Conservation (phyloP, 306 rosid genomes). For the Cucurbita ficifolia region DNA sequence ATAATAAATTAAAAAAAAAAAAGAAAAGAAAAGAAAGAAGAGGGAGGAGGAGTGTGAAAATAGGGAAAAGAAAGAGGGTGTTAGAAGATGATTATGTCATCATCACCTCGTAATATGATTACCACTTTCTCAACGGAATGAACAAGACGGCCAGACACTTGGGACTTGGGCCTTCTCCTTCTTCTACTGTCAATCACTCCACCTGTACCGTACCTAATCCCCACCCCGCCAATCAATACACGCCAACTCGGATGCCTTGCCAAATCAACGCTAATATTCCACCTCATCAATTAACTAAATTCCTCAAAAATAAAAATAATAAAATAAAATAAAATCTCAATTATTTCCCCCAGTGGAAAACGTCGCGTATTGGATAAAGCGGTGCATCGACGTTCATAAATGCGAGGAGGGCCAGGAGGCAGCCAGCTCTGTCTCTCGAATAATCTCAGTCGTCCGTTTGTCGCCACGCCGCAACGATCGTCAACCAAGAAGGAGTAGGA, state of each 20-base stretch:
- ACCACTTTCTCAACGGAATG: not conserved
- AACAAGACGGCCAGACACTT: not conserved
- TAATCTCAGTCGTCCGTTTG: conserved; percentile 1
- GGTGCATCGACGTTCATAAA: not conserved
- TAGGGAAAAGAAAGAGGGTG: not conserved
- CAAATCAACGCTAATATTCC: not conserved
- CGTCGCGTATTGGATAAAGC: not conserved
- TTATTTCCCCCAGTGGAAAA: not conserved
- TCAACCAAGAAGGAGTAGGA: not conserved
- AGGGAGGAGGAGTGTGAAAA: not conserved
- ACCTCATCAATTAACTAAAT: not conserved
- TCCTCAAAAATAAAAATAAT: too few relatives aligned
- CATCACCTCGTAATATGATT: not conserved
- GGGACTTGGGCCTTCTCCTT: not conserved
- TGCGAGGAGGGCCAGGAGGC: not conserved
- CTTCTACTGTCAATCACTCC: not conserved
- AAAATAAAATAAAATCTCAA: not conserved
- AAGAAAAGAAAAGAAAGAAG: not conserved
- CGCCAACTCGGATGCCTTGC: not conserved
- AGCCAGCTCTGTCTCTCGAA: not conserved
- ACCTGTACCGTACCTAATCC: not conserved
- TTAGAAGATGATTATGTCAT: conserved; percentile 1
- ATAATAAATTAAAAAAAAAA: too few relatives aligned
- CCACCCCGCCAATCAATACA: not conserved
- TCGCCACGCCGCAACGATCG: not conserved